A percentile compares a stretch with the other conserved stretches of the same genome.
phyloP scores from a whole-genome alignment of 164 flowering plant species.

The Umbilicus rupestris region DNA sequence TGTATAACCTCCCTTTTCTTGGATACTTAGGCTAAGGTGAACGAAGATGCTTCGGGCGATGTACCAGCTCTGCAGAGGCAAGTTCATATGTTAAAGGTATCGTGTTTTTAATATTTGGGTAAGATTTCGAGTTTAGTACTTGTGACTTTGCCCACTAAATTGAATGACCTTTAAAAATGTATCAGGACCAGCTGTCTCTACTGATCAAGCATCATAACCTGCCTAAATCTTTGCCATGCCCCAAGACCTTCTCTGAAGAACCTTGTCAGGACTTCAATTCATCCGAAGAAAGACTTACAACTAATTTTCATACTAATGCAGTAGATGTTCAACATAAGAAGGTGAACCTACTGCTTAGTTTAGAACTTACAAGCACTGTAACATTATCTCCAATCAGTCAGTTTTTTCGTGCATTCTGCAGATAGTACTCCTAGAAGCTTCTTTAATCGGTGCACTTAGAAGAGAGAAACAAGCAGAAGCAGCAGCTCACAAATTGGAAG shows the following conservation, averaged over 20 bases:
- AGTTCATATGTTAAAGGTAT: slow-evolving; percentile 68
- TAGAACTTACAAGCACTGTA: not conserved
- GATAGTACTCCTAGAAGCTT: slow-evolving; percentile 36
- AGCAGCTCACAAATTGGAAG: slow-evolving; percentile 32
- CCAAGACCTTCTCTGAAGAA: slow-evolving; percentile 20
- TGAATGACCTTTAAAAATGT: slow-evolving; percentile 13
- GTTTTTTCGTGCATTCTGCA: slow-evolving; percentile 17
- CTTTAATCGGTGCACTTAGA: slow-evolving; percentile 49
- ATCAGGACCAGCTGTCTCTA: slow-evolving; percentile 64
- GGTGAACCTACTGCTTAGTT: slow-evolving; percentile 22
- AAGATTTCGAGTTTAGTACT: not conserved
- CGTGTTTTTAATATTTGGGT: slow-evolving; percentile 1
- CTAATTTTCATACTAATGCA: slow-evolving; percentile 10
- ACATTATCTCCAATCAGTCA: not conserved
- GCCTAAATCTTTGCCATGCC: slow-evolving; percentile 20
- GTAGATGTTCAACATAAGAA: slow-evolving; percentile 18
- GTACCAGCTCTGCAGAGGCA: slow-evolving; percentile 58
- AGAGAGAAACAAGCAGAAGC: slow-evolving; percentile 60
- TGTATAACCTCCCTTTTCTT: not conserved
- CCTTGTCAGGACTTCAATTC: slow-evolving; percentile 15
- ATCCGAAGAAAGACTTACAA: slow-evolving; percentile 14
- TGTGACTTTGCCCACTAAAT: not conserved
- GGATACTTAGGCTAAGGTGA: slow-evolving; percentile 64
- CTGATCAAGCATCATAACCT: slow-evolving; percentile 39
- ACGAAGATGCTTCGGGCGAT: slow-evolving; percentile 88